A percentile compares a stretch with the other conserved stretches of the same genome.
Evolutionary conservation across 371 early-diverging fungal genomes (phyloP).

Genomic region (Mortierella sp.): DNA sequence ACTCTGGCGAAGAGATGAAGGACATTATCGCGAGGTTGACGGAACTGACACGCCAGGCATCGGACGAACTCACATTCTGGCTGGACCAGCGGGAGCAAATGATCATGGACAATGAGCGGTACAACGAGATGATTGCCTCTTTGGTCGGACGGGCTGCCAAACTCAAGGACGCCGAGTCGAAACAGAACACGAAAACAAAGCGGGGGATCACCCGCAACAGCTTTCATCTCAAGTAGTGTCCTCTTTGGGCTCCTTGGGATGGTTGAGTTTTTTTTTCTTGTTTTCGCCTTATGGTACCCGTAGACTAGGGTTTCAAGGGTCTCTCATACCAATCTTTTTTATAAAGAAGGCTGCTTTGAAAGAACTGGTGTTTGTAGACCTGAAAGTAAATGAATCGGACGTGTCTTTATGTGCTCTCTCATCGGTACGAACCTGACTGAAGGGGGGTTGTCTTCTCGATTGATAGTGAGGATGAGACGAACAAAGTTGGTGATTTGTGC

Average conservation of each 20-base stretch:
- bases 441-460: too few relatives aligned
- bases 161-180: slow-evolving; percentile 58
- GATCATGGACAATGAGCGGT: slow-evolving; percentile 90
- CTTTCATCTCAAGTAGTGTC: slow-evolving; percentile 38
- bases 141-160: slow-evolving; percentile 80
- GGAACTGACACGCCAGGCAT: slow-evolving; percentile 70
- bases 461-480: too few relatives aligned
- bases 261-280: neutral
- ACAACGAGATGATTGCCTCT: slow-evolving; percentile 88
- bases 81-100: slow-evolving; percentile 87
- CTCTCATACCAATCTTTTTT: too few relatives aligned
- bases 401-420: too few relatives aligned
- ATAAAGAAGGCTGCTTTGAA: too few relatives aligned
- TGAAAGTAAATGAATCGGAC: too few relatives aligned
- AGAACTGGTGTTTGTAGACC: too few relatives aligned
- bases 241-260: neutral
- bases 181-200: slow-evolving; percentile 42
- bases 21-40: slow-evolving; percentile 66
- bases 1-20: slow-evolving; percentile 69
- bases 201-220: slow-evolving; percentile 39
- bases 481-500: too few relatives aligned
- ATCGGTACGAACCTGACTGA: too few relatives aligned
- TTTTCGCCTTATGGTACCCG: neutral
- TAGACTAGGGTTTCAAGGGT: too few relatives aligned
- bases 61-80: slow-evolving; percentile 74